Evolutionary conservation across 768 basidiomycete species (phyloP).

Genomic region (Hemileccinum impolitum): DNA sequence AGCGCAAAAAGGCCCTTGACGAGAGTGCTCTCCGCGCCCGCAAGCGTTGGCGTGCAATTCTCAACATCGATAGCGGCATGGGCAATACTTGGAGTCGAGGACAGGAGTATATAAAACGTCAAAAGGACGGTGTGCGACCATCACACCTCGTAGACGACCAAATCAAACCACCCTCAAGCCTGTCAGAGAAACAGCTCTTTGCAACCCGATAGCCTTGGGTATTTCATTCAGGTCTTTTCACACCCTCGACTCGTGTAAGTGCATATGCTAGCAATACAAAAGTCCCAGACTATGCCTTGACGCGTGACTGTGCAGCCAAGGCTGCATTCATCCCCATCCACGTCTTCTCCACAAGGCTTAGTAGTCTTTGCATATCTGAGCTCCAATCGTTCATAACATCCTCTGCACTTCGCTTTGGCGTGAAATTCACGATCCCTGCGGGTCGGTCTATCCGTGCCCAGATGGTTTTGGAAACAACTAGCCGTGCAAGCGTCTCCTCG

Average conservation of each 20-base stretch:
- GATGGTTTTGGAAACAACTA: conserved; percentile 89
- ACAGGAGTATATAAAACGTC: conserved; percentile 65
- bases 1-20: conserved; percentile 51
- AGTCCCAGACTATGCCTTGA: conserved; percentile 37
- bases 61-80: conserved; percentile 40
- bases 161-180: conserved; percentile 14
- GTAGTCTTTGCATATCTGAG: conserved; percentile 89
- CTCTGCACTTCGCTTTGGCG: conserved; percentile 75
- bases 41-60: conserved; percentile 75
- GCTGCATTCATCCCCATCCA: conserved; percentile 97
- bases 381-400: conserved; percentile 99
- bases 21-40: conserved; percentile 60
- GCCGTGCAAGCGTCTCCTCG: conserved; percentile 82
- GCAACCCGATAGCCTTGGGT: conserved; percentile 15
- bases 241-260: not conserved
- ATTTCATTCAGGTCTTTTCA: not conserved
- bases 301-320: conserved; percentile 74
- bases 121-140: conserved; percentile 67
- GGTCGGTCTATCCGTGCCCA: conserved; percentile 95
- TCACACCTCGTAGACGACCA: conserved; percentile 56
- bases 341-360: conserved; percentile 94
- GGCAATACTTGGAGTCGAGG: conserved; percentile 66
- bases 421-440: conserved; percentile 85
- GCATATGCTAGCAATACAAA: conserved; percentile 16
- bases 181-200: conserved; percentile 22